Evolutionary conservation across 83 land plant species (phyloP).

Genomic region (Larix sibirica): DNA sequence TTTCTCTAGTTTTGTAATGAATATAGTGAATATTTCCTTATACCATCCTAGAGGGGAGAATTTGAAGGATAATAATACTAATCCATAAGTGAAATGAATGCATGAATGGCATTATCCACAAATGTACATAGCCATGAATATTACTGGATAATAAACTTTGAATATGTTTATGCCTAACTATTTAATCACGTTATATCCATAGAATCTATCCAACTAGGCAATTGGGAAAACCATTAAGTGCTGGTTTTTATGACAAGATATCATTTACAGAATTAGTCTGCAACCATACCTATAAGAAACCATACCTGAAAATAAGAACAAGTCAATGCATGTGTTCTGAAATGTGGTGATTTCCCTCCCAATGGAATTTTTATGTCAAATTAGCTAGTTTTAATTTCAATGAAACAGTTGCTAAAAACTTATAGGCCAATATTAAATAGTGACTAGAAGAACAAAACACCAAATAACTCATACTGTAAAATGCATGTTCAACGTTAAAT

Average conservation of each 20-base stretch:
- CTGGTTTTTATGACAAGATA: neutral
- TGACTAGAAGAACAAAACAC: neutral
- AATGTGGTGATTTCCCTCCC: neutral
- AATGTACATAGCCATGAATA: neutral
- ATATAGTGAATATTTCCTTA: conserved; percentile 76
- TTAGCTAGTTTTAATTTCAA: neutral
- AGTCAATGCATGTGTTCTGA: neutral
- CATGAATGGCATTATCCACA: neutral
- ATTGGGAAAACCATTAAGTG: neutral
- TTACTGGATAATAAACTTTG: neutral
- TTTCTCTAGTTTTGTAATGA: conserved; percentile 58
- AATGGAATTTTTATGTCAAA: neutral
- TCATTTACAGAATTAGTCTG: neutral
- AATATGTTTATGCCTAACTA: neutral
- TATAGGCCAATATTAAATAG: neutral
- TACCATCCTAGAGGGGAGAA: conserved; percentile 66
- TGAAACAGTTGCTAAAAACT: neutral
- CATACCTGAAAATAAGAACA: neutral
- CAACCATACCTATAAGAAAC: neutral
- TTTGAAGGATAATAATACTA: neutral
- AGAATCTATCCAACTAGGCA: neutral
- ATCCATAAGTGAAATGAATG: neutral
- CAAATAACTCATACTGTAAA: neutral
- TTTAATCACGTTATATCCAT: neutral
- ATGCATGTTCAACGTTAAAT: neutral